Conservation (phyloP, 305 asterid species). For the Striga hermonthica region DNA sequence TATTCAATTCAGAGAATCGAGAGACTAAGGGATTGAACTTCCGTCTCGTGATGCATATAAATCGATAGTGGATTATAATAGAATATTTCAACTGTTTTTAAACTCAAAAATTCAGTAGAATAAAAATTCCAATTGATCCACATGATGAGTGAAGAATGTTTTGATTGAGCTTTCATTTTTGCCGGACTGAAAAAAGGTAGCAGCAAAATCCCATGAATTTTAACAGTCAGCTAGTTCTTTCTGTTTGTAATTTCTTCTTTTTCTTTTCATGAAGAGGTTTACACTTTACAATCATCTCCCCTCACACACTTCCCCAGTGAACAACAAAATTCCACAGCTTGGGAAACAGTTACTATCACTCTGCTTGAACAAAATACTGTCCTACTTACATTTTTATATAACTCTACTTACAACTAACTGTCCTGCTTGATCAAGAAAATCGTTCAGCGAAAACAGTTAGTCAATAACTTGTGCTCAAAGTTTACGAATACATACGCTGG, state of each 20-base stretch:
- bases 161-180: neutral
- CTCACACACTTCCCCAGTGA: neutral
- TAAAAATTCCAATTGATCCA: slow-evolving; percentile 12
- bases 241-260: too few relatives aligned
- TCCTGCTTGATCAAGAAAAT: neutral
- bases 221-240: too few relatives aligned
- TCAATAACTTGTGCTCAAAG: slow-evolving; percentile 1
- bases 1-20: slow-evolving; percentile 78
- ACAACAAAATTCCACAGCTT: neutral
- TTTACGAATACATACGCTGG: neutral
- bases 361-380: too few relatives aligned
- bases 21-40: slow-evolving; percentile 36
- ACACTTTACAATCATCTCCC: too few relatives aligned
- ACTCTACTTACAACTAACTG: too few relatives aligned
- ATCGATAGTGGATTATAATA: slow-evolving; percentile 6
- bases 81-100: too few relatives aligned
- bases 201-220: slow-evolving; percentile 7
- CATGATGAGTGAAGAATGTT: neutral
- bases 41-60: slow-evolving; percentile 2
- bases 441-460: neutral
- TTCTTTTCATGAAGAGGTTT: too few relatives aligned
- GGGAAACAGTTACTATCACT: too few relatives aligned
- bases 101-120: neutral
- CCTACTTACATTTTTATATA: too few relatives aligned
- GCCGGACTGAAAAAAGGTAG: slow-evolving; percentile 7